Evolutionary conservation across 768 basidiomycete species (phyloP).

Genomic region (Pisolithus tinctorius): DNA sequence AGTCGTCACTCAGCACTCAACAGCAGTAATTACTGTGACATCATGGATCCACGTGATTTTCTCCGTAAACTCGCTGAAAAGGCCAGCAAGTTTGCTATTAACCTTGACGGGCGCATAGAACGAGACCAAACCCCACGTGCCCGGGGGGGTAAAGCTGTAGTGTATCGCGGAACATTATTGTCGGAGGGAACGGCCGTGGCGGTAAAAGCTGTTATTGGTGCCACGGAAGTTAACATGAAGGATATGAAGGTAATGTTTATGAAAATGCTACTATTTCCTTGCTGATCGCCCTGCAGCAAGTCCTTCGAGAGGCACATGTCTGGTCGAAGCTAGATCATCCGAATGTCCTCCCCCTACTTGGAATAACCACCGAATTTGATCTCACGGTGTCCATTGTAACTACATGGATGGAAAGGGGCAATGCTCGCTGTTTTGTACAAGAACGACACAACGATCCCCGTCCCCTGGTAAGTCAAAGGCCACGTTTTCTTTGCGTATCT

Average conservation of each 20-base stretch:
- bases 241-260: background rate
- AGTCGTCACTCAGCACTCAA: no score
- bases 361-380: background rate
- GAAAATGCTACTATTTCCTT: background rate
- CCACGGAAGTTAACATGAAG: background rate
- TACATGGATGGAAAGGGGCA: background rate
- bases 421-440: background rate
- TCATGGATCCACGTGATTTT: no score
- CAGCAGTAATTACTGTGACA: no score
- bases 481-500: background rate
- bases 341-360: background rate
- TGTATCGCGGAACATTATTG: background rate
- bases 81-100: background rate
- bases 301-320: background rate
- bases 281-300: background rate
- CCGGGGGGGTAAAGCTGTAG: background rate
- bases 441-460: background rate
- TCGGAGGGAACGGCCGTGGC: background rate
- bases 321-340: background rate
- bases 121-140: background rate
- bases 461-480: background rate
- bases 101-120: background rate
- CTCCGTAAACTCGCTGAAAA: background rate
- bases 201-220: background rate
- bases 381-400: background rate